Conservation (phyloP, 208 protist species). For the Trichomonas tenax region DNA sequence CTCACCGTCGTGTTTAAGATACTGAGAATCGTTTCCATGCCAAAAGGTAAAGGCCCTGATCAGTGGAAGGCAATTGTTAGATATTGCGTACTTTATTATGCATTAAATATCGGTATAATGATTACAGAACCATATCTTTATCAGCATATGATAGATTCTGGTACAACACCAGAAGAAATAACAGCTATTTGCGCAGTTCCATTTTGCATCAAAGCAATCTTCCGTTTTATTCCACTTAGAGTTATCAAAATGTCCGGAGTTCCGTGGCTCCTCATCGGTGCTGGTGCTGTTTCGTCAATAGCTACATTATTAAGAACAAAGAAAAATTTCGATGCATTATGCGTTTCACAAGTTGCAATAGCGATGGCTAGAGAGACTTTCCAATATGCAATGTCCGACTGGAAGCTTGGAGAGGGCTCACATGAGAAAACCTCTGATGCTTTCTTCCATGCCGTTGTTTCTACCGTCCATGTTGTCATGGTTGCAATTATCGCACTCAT, state of each 20-base stretch:
- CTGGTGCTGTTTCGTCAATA: background rate
- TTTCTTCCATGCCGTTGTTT: background rate
- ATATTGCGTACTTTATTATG: background rate
- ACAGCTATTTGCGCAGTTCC: background rate
- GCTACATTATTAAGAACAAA: background rate
- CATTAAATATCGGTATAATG: background rate
- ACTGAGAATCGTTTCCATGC: background rate
- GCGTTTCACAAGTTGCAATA: background rate
- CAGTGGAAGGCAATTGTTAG: background rate
- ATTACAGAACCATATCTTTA: background rate
- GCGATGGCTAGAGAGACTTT: background rate
- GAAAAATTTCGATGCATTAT: background rate
- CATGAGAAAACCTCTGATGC: background rate
- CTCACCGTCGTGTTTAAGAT: background rate
- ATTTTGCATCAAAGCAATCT: background rate
- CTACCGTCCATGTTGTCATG: background rate
- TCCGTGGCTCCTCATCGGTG: background rate
- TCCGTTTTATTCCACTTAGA: background rate
- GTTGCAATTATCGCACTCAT: background rate
- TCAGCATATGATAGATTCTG: background rate
- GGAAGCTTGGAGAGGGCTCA: background rate
- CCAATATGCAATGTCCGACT: background rate
- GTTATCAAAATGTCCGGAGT: background rate
- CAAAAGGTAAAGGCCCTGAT: background rate
- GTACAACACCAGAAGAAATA: background rate